These are phyloP conservation scores for Lanmaoa rubissima DNA, from an alignment of 768 basidiomycete genomes.

Conservation along the genomic window DNA sequence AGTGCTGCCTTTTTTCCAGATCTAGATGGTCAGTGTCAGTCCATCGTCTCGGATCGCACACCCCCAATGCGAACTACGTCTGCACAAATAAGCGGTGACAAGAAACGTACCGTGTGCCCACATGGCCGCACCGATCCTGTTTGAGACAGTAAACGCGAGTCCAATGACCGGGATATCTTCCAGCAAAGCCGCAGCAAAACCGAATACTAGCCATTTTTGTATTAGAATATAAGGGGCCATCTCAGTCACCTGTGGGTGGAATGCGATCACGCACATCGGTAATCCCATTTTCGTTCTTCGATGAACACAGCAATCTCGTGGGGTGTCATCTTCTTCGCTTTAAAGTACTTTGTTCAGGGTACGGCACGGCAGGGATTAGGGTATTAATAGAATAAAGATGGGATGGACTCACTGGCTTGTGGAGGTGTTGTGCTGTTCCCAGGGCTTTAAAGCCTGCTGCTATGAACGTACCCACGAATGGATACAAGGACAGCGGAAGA, in stretches of 20 bases:
- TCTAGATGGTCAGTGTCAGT: conserved; percentile 37
- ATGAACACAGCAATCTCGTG: conserved; percentile 72
- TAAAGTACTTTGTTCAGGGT: conserved; percentile 62
- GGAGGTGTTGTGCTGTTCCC: conserved; percentile 65
- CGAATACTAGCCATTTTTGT: conserved; percentile 56
- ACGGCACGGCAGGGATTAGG: not conserved
- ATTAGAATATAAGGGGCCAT: not conserved
- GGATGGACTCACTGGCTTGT: conserved; percentile 54
- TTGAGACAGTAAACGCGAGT: conserved; percentile 78
- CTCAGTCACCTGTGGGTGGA: too few relatives aligned
- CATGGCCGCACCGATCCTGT: conserved; percentile 91
- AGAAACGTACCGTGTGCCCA: conserved; percentile 73
- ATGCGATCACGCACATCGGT: conserved; percentile 50
- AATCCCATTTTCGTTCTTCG: conserved; percentile 90
- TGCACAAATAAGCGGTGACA: not conserved
- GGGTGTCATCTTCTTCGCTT: conserved; percentile 76
- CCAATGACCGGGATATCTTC: conserved; percentile 84
- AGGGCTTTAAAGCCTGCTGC: conserved; percentile 66
- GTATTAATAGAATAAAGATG: not conserved
- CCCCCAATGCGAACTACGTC: not conserved
- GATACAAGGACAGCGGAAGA: conserved; percentile 63
- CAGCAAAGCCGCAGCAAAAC: conserved; percentile 77
- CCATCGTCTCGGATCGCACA: too few relatives aligned
- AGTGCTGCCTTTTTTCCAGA: conserved; percentile 58
- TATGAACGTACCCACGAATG: conserved; percentile 61